A percentile compares a stretch with the other conserved stretches of the same genome.
These are phyloP conservation scores for Ramaria sp. DNA, from an alignment of 768 basidiomycete genomes.

Conservation along the genomic window DNA sequence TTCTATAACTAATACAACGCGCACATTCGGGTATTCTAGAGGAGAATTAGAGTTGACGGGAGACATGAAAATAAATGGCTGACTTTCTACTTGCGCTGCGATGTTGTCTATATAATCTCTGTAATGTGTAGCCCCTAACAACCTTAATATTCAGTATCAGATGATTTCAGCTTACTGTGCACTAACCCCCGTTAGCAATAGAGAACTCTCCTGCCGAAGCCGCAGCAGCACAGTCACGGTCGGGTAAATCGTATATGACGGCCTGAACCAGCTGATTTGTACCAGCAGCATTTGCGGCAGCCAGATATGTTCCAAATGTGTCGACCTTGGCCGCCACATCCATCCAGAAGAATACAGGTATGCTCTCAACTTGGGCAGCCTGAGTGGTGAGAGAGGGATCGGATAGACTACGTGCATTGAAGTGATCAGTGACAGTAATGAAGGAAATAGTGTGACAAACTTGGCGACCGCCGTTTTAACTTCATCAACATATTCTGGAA, in stretches of 20 bases:
- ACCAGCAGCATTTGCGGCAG: constrained; percentile 39
- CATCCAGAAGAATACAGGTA: constrained; percentile 25
- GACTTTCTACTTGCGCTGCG: constrained; percentile 44
- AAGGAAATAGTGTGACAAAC: not conserved
- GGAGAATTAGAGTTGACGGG: not conserved
- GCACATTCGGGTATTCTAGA: constrained; percentile 44
- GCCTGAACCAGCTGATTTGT: constrained; percentile 33
- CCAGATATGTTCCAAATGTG: constrained; percentile 44
- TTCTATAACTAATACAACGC: constrained; percentile 55
- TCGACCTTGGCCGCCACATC: constrained; percentile 38
- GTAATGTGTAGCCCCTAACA: constrained; percentile 33
- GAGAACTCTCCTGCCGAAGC: constrained; percentile 59
- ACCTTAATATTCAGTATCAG: not conserved
- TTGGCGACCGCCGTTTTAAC: constrained; percentile 3
- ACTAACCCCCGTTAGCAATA: constrained; percentile 40
- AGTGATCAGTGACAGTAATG: not conserved
- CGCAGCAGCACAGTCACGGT: constrained; percentile 55
- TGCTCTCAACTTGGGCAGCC: constrained; percentile 41
- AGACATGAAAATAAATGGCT: constrained; percentile 9
- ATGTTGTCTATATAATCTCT: constrained; percentile 51
- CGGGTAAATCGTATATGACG: constrained; percentile 44
- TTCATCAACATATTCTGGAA: constrained; percentile 5
- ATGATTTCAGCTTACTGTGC: not conserved
- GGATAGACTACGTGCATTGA: constrained; percentile 24
- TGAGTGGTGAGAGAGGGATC: constrained; percentile 41